phyloP scores from a whole-genome alignment of 768 basidiomycete genomes.

The Suillus cothurnatus region DNA sequence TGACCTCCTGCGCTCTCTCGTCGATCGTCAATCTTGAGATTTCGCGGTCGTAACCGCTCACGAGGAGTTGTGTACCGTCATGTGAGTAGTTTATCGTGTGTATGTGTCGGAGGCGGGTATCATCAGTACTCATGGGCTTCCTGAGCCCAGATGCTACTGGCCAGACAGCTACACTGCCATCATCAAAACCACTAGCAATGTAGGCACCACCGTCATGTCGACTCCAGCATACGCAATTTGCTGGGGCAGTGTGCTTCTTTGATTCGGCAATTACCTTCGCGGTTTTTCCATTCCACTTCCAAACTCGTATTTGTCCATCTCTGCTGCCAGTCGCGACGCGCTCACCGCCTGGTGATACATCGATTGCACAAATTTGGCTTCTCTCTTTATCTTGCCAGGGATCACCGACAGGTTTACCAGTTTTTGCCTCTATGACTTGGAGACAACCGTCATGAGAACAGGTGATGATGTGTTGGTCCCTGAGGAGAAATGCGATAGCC shows the following conservation, averaged over 20 bases:
- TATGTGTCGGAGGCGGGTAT: background rate
- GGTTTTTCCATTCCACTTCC: background rate
- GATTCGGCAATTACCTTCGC: background rate
- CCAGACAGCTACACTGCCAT: background rate
- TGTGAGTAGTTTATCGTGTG: background rate
- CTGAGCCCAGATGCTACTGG: background rate
- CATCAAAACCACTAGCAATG: background rate
- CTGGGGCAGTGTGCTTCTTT: background rate
- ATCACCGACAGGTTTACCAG: background rate
- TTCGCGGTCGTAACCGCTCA: background rate
- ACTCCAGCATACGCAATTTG: background rate
- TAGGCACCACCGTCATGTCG: background rate
- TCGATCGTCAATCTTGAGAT: background rate
- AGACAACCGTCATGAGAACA: background rate
- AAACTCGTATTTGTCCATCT: background rate
- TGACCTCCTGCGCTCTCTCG: background rate
- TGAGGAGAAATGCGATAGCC: background rate
- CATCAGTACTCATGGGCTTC: background rate
- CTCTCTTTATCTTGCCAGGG: background rate
- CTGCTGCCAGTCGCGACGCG: background rate
- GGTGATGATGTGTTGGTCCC: background rate
- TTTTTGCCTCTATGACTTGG: background rate
- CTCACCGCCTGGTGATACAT: background rate
- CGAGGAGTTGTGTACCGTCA: background rate
- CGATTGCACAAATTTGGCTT: background rate